A percentile compares a stretch with the other conserved stretches of the same genome.
phyloP scores from a whole-genome alignment of 2,329 filamentous ascomycete species.

The Pseudocercospora eumusae region DNA sequence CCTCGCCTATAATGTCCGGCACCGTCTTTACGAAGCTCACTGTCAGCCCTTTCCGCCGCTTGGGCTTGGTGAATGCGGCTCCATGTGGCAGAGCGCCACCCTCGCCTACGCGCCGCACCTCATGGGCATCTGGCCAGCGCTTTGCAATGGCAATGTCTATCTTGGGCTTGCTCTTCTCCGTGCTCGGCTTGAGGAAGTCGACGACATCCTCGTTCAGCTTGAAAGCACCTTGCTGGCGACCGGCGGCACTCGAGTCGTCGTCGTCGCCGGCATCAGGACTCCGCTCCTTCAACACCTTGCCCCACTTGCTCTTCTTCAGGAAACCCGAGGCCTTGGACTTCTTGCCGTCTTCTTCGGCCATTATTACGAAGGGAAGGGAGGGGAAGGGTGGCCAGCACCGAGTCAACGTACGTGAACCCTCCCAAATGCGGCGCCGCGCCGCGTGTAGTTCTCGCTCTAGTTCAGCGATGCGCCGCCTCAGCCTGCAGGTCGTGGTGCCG shows the following conservation, averaged over 20 bases:
- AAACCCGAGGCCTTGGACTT: slow-evolving; percentile 30
- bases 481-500: background rate
- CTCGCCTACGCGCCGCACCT: slow-evolving; percentile 39
- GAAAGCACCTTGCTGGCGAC: slow-evolving; percentile 27
- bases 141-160: slow-evolving; percentile 55
- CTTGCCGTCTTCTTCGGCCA: slow-evolving; percentile 30
- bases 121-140: slow-evolving; percentile 53
- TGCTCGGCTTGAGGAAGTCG: slow-evolving; percentile 60
- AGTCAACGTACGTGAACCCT: background rate
- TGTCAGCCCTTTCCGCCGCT: slow-evolving; percentile 65
- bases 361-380: slow-evolving; percentile 2
- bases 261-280: slow-evolving; percentile 14
- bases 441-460: background rate
- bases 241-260: slow-evolving; percentile 17
- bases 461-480: background rate
- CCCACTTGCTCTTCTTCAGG: slow-evolving; percentile 39
- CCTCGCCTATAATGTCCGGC: slow-evolving; percentile 84
- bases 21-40: slow-evolving; percentile 73
- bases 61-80: slow-evolving; percentile 38
- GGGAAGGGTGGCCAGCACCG: slow-evolving; percentile 21
- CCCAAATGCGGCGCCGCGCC: background rate
- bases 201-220: slow-evolving; percentile 52
- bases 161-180: slow-evolving; percentile 46
- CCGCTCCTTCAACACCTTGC: slow-evolving; percentile 36
- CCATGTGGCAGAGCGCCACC: slow-evolving; percentile 17